These are phyloP conservation scores for Lipomyces kockii DNA, from an alignment of 805 yeast genomes.

Conservation along the genomic window DNA sequence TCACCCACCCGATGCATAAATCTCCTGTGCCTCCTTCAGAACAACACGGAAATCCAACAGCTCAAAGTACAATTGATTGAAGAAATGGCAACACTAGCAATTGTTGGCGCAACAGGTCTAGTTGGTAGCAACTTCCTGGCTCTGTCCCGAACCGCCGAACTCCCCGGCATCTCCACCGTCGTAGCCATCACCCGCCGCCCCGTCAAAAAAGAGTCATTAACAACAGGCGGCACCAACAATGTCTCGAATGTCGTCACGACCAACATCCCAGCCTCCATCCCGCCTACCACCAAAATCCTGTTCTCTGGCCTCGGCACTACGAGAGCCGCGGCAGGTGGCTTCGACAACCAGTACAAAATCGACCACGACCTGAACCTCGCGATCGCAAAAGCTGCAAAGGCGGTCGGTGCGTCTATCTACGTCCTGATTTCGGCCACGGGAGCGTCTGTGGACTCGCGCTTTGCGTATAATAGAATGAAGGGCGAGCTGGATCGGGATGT, in stretches of 20 bases:
- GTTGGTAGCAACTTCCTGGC: slow-evolving; percentile 65
- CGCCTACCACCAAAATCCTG: slow-evolving; percentile 41
- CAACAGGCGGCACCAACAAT: slow-evolving; percentile 55
- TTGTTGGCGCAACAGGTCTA: slow-evolving; percentile 78
- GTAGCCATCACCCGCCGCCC: slow-evolving; percentile 35
- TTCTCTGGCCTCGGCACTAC: slow-evolving; percentile 81
- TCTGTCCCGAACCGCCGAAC: slow-evolving; percentile 48
- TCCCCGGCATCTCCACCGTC: slow-evolving; percentile 53
- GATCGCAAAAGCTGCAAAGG: slow-evolving; percentile 74
- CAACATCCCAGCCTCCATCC: slow-evolving; percentile 41
- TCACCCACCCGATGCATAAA: neutral
- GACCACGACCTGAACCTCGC: slow-evolving; percentile 75
- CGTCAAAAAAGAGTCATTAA: slow-evolving; percentile 23
- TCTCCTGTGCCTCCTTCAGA: neutral
- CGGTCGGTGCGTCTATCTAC: slow-evolving; percentile 66
- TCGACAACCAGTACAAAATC: slow-evolving; percentile 69
- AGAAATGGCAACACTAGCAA: slow-evolving; percentile 18
- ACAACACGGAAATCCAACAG: neutral
- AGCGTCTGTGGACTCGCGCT: slow-evolving; percentile 61
- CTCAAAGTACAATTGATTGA: neutral
- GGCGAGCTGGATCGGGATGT: slow-evolving; percentile 78
- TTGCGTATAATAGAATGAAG: slow-evolving; percentile 69
- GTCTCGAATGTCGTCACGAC: slow-evolving; percentile 48
- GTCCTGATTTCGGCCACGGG: slow-evolving; percentile 70
- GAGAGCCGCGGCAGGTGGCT: slow-evolving; percentile 65